Evolutionary conservation across 2,329 filamentous ascomycete species (phyloP).

Genomic region (Microdochium bolleyi): DNA sequence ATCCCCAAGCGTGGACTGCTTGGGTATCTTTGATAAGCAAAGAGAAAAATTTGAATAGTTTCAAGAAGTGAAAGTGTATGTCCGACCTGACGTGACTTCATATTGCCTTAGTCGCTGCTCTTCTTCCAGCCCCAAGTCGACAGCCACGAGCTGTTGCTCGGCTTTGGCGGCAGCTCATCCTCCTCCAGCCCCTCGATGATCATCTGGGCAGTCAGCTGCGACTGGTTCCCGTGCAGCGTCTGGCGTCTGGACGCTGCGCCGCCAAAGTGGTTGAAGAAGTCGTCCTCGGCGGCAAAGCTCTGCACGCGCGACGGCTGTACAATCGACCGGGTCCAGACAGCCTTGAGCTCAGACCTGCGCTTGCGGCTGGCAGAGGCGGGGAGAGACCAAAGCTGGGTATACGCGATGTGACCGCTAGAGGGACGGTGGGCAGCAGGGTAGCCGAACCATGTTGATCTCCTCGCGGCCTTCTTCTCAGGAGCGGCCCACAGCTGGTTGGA

Average conservation of each 20-base stretch:
- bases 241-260: background rate
- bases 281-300: background rate
- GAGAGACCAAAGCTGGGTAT: background rate
- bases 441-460: background rate
- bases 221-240: background rate
- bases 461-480: background rate
- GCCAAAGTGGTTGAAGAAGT: background rate
- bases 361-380: background rate
- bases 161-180: background rate
- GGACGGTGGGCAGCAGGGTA: background rate
- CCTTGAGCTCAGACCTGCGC: background rate
- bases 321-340: background rate
- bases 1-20: too few relatives aligned
- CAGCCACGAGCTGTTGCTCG: background rate
- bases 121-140: background rate
- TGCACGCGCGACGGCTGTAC: background rate
- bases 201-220: background rate
- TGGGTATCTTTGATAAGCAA: too few relatives aligned
- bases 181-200: background rate
- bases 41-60: too few relatives aligned
- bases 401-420: background rate
- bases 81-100: background rate
- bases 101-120: background rate
- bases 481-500: background rate
- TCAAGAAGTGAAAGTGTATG: background rate